Percentiles rank a stretch among this genome's conserved stretches.
These are phyloP conservation scores for Cryptosporidium ryanae DNA, from an alignment of 169 alveolate species.

Conservation along the genomic window DNA sequence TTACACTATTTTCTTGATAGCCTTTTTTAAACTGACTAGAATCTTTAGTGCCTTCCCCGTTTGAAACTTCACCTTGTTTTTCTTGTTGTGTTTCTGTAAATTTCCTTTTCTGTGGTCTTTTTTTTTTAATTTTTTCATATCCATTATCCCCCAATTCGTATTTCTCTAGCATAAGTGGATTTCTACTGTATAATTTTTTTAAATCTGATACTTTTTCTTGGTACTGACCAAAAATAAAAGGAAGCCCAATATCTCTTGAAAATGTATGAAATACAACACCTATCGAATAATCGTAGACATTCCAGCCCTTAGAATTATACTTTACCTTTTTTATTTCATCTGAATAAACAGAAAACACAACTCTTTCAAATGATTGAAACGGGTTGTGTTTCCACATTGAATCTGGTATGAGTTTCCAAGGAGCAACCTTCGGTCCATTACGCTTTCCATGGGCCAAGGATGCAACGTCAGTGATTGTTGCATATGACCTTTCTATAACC, in stretches of 20 bases:
- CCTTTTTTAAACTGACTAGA: too few relatives aligned
- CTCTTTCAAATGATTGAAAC: constrained; percentile 61
- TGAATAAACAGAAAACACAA: constrained; percentile 26
- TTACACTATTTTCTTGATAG: too few relatives aligned
- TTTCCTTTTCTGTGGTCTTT: neutral
- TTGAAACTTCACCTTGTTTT: neutral
- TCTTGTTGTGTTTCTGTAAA: neutral
- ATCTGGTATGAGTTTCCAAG: constrained; percentile 71
- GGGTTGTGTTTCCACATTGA: constrained; percentile 70
- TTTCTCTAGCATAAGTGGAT: constrained; percentile 12
- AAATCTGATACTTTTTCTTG: constrained; percentile 14
- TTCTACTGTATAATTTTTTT: constrained; percentile 21
- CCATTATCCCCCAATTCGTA: constrained; percentile 11
- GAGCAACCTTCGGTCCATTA: constrained; percentile 47
- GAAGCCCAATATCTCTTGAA: constrained; percentile 53
- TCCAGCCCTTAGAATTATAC: constrained; percentile 46
- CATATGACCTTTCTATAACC: constrained; percentile 35
- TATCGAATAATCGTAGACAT: constrained; percentile 46
- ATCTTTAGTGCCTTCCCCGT: too few relatives aligned
- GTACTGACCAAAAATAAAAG: constrained; percentile 36
- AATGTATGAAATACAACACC: constrained; percentile 43
- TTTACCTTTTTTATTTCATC: constrained; percentile 55
- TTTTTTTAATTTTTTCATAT: neutral
- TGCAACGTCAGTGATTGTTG: constrained; percentile 64
- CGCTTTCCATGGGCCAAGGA: constrained; percentile 64